Evolutionary conservation across 139 green algal species (phyloP).

Genomic region (Pseudopediastrum boryanum): DNA sequence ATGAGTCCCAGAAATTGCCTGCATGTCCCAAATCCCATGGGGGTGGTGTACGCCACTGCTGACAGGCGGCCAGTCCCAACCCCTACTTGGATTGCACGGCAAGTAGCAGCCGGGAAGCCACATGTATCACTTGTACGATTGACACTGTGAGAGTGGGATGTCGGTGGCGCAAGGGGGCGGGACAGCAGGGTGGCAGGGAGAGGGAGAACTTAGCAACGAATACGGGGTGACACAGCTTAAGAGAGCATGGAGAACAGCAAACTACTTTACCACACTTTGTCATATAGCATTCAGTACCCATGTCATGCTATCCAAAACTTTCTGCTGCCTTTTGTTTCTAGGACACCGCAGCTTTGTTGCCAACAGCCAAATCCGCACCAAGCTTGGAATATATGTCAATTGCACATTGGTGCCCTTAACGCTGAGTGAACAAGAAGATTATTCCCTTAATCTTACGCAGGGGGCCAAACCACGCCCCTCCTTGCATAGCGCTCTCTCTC

Average conservation of each 20-base stretch:
- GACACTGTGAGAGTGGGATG: constrained; percentile 2
- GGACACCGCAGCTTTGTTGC: no score
- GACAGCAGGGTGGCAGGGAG: neutral
- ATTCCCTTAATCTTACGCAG: no score
- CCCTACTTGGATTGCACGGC: constrained; percentile 4
- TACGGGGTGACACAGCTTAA: neutral
- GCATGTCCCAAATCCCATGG: constrained; percentile 5
- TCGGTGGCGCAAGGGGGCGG: neutral
- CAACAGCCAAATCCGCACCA: no score
- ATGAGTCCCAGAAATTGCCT: constrained; percentile 11
- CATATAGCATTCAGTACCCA: no score
- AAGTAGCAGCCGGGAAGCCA: neutral
- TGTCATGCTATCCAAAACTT: no score
- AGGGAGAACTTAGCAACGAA: neutral
- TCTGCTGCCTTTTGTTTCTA: no score
- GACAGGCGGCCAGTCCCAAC: neutral
- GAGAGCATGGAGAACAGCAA: no score
- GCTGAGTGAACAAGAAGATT: no score
- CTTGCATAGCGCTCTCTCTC: neutral
- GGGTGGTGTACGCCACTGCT: constrained; percentile 13
- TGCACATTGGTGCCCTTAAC: neutral
- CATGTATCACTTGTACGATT: no score
- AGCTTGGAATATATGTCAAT: no score
- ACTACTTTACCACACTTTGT: no score
- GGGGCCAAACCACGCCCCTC: no score